A percentile compares a stretch with the other conserved stretches of the same genome.
These are phyloP conservation scores for Peronospora destructor DNA, from an alignment of 352 stramenopile species.

Conservation along the genomic window DNA sequence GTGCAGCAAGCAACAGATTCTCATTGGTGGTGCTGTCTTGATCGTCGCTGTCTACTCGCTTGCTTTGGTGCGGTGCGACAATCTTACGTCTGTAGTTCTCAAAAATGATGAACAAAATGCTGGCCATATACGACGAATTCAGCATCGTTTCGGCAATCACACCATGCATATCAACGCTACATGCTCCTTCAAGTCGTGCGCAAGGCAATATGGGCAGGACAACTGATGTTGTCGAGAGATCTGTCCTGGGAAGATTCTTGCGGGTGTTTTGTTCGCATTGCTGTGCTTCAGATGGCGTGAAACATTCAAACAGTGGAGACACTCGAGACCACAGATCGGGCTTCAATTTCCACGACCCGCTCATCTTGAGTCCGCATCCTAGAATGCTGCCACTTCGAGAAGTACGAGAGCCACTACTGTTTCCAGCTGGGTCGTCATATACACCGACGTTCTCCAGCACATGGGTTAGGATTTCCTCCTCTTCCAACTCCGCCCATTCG, in stretches of 20 bases:
- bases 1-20: conserved; percentile 46
- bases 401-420: conserved; percentile 14
- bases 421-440: conserved; percentile 43
- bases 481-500: conserved; percentile 52
- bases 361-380: conserved; percentile 66
- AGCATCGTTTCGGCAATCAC: conserved; percentile 39
- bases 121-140: conserved; percentile 40
- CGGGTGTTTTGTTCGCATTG: conserved; percentile 69
- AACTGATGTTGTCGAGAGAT: conserved; percentile 4
- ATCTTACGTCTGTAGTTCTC: conserved; percentile 28
- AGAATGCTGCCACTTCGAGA: conserved; percentile 26
- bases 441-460: conserved; percentile 55
- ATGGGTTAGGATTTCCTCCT: conserved; percentile 71
- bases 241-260: conserved; percentile 26
- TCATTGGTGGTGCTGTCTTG: conserved; percentile 27
- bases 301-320: conserved; percentile 68
- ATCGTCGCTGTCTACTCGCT: not conserved
- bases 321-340: conserved; percentile 45
- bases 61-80: not conserved
- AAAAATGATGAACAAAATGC: conserved; percentile 39
- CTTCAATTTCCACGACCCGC: conserved; percentile 56
- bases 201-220: conserved; percentile 32
- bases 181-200: conserved; percentile 8
- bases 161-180: conserved; percentile 26
- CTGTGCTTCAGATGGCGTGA: conserved; percentile 64